Evolutionary conservation across 2,329 filamentous ascomycete genomes (phyloP), one percentile per base, ranked within the genome.

Genomic region (Xylariaceae sp.): DNA sequence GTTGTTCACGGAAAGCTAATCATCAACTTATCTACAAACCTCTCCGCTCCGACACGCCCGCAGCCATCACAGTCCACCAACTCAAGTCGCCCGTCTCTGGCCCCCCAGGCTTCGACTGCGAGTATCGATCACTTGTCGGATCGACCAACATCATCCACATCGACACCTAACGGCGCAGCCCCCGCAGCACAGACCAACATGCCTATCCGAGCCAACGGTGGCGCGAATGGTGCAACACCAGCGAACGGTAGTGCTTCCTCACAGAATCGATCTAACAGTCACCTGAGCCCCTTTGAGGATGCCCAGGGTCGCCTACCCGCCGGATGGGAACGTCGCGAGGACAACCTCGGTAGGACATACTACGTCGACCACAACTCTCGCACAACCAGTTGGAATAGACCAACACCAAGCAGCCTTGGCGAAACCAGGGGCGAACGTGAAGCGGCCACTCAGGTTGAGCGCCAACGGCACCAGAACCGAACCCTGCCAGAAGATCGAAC

Each of bases 1-100:
- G 92, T 97, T 58, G 94, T 99, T 39, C 92, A 99, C 73, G 94
- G 94, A 64, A 97, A 97, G 76, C 84, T 99, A 57, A 99, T 99
- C 69, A 86, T 99, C 64, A 97, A 96, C 73, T 80, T 99, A 10
- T 97, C 93, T 9, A 97, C 93, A 55, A 96, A 99, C 73, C 82
- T 97, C 17, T 80, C 83, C 49, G 76, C 84, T 13, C 90, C 92
- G 5, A 83, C 87, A 63, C 84, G 85, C 18, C 70, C 73, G 17
- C 70, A 72, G 56, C 68, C 70, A 59, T 62, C 70, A n/a, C 66
- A 70, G 6, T 68, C 68, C 1, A 70, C 77, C 39, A 78, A 77
- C 35, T 74, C 77, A 17, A 78, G 74, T 66, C 76, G 80, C 52
- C 78, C 80, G 7, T 76, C 77, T 1, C 71, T 82, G 23, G 74